Base-by-base conservation (phyloP, 176 grass and related monocot species). In the Leersia perrieri region DNA sequence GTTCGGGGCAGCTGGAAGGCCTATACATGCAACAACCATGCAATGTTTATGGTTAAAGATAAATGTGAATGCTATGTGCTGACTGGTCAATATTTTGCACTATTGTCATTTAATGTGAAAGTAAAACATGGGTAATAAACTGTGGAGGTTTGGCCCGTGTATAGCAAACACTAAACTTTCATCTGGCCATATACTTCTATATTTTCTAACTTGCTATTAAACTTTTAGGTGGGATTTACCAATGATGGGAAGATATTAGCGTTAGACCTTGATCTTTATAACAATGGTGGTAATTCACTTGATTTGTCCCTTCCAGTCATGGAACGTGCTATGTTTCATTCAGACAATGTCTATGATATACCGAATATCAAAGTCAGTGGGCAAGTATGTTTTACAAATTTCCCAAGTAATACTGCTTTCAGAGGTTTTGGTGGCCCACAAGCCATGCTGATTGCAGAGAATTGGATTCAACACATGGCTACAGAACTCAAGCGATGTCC, bases 371-470 rank as follows among this genome's bases (percentile, higher is more conserved):
- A 87, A 65, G 42, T 98, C 66, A 82, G 30, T 63, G 95, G 95
- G 23, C 84, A 91, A 90, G 90, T 94, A 44, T 98, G 95, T 75
- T 89, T 90, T 82, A 98, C 95, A 83, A 98, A 98, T 90, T 89
- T 94, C 47, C 90, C 95, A 53, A 98, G 92, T 79, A 93, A 98
- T 84, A 98, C 95, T 39, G 95, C 95, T 75, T 98, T 98, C 77
- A 84, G 95, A 79, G 95, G 95, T 44, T 98, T 98, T 86, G 95
- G 95, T 86, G 95, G 90, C 68, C 95, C 95, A 41, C 95, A 98
- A 81, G 95, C 90, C 44, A 91, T 93, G 92, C 76, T 98, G 74
- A 92, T 98, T 81, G 70, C 75, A 58, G 95, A 98, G 76, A 94
- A 98, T 69, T 98, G 95, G 95, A 91, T 98, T 84, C 92, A 98